Evolutionary conservation across 192 early-diverging fungal genomes (phyloP), one percentile per base, ranked within the genome.

Genomic region (Umbelopsis sp.): DNA sequence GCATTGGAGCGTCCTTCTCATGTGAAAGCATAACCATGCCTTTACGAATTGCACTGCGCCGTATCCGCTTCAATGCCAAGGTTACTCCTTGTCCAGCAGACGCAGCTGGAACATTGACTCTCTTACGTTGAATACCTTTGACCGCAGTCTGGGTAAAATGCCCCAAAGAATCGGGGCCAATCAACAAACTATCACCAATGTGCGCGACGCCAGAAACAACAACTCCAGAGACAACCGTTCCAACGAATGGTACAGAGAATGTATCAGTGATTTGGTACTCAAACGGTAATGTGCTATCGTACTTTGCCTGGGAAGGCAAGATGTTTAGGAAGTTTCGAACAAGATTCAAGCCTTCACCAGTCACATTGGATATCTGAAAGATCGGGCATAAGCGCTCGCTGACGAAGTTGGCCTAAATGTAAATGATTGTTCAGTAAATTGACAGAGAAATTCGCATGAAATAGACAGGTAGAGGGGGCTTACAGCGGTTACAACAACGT

Each of bases 351-450:
- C 74, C 78, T 67, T 90, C 89, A 12, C 94, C 96, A 20, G 91
- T 93, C 21, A 97, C 91, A 70, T 95, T 97, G 71, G 91, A 93
- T 21, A 97, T 88, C 77, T 95, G 93, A 80, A 97, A 97, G n/a
- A 97, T 90, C 7, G 96, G 96, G 66, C 96, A 97, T 44, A 97
- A 84, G 37, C 95, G 87, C 73, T 94, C 94, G 70, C 86, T 91
- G 46, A 94, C 90, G 83, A 93, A 97, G 69, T 90, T 87, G 37
- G 75, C 71, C 78, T 80, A 46, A 67, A 46, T 2, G 4, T 5
- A 16, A 27, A 22, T 21, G 12, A 12, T 10, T 23, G 18, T 67
- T 67, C 7, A 37, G 44, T 18, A 61, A 1, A 5, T 11, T 20
- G 35, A 48, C 37, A 41, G 13, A n/a, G 27, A 30, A 30, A 30